Base-by-base conservation (phyloP, 2,329 filamentous ascomycete species). In the Colletotrichum lindemuthianum region DNA sequence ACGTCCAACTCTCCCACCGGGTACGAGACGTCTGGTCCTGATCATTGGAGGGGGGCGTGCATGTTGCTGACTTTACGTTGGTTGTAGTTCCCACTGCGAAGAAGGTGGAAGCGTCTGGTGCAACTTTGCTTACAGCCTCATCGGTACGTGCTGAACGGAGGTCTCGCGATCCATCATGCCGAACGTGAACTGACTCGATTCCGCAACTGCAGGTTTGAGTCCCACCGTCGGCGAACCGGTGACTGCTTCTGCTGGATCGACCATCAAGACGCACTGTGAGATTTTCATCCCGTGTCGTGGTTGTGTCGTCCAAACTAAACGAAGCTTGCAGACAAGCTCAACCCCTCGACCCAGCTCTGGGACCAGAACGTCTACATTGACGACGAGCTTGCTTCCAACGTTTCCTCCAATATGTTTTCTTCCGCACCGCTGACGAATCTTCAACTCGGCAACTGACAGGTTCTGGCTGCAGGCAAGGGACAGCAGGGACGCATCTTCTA, bases 51-150 rank as follows among this genome's bases (percentile, higher is more conserved):
- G 1, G 8, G 2, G 4, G 7, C 2, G 2, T 2, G 3, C 8
- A 32, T 6, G 41, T 8, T 15, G 24, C 4, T 3, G 39, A 5
- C 8, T 44, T 56, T 2, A 60, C 10, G 2, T 12, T 6, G 0
- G 6, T 4, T 33, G 9, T 8, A 61, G 59, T 13, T 61, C 59
- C 2, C 57, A 61, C 15, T 61, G 59, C 8, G 40, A 36, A 4
- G 44, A 57, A 4, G 37, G 45, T 8, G 59, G 52, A n/a, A 57
- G 57, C 15, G 50, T 8, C 8, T 61, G 59, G 59, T 61, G 59
- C 33, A 61, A 50, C 37, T 61, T 61, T 33, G 59, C 52, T 2
- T 61, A 57, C 12, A 57, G 44, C 7, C 10, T 56, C 3, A 44
- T 50, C 6, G 52, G 59, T 61, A 4, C 45, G 59, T 57, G 16